These are phyloP conservation scores for Penicillium pulvis DNA, from an alignment of 495 filamentous ascomycete species.

Conservation along the genomic window DNA sequence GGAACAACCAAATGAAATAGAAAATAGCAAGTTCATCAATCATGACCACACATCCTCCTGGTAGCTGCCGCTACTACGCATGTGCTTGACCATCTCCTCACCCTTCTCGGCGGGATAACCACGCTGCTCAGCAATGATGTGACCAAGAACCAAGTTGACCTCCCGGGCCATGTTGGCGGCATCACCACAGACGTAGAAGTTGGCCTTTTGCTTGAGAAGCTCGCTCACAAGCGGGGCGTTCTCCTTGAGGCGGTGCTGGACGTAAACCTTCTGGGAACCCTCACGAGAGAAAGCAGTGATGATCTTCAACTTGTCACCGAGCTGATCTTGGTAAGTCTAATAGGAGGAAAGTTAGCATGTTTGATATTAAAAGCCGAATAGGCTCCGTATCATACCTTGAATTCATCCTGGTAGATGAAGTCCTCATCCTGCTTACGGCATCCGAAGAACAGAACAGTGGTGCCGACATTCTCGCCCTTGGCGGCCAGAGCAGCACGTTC, in stretches of 20 bases:
- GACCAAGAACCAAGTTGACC: constrained; percentile 80
- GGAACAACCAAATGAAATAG: constrained; percentile 20
- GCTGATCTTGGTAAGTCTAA: constrained; percentile 75
- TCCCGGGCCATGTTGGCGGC: constrained; percentile 98
- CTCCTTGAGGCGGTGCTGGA: constrained; percentile 90
- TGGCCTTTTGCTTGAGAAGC: constrained; percentile 84
- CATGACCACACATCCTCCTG: constrained; percentile 97
- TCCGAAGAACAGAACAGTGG: constrained; percentile 91
- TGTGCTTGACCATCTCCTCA: constrained; percentile 94
- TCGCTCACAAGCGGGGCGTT: constrained; percentile 82
- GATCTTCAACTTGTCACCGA: constrained; percentile 85
- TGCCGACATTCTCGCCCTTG: constrained; percentile 82
- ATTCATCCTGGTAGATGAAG: constrained; percentile 90
- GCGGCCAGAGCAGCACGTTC: constrained; percentile 82
- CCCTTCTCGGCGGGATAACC: constrained; percentile 79
- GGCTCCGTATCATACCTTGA: constrained; percentile 68
- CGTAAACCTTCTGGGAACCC: constrained; percentile 81
- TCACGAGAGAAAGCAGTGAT: constrained; percentile 95
- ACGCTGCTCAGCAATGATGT: constrained; percentile 83
- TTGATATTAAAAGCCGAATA: neutral
- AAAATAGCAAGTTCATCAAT: constrained; percentile 24
- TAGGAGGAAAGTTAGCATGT: neutral
- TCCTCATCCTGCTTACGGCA: constrained; percentile 85
- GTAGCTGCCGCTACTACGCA: constrained; percentile 92
- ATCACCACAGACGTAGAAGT: constrained; percentile 98